Evolutionary conservation across 495 filamentous ascomycete species (phyloP), one percentile per base, ranked within the genome.

Genomic region (Aspergillus affinis): DNA sequence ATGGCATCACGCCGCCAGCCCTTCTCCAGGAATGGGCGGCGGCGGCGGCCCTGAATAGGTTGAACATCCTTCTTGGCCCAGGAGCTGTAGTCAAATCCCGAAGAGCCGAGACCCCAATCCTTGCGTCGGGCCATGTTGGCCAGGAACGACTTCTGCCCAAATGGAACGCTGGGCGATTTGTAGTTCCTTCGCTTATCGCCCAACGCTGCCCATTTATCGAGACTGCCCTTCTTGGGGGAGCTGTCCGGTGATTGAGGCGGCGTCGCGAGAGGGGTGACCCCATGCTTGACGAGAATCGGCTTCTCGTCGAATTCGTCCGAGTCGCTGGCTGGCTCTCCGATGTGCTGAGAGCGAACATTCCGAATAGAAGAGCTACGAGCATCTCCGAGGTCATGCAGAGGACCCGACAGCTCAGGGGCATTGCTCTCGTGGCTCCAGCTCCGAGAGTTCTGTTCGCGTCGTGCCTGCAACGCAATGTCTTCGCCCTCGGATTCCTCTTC

Each of bases 181-280:
- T 79, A 83, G 45, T 85, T 88, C 63, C 90, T 86, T 45, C 91
- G 80, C 65, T 88, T 87, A 59, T 93, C 90, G 54, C 92, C 92
- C 10, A 97, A 78, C 8, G 84, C 88, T 3, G 89, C 82, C 92
- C 92, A 97, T 71, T 93, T 96, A 77, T 97, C 92, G 49, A 90
- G 67, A 62, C 79, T 76, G 61, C 75, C 77, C 19, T 76, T 78
- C 71, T 82, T 81, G 10, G 81, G 76, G 4, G 81, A 75, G 17
- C 81, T 81, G 53, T 86, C 85, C 46, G 77, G 81, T 59, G 77
- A 64, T 5, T 79, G 68, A 62, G 75, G 69, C 15, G 80, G 71
- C 8, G 77, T 90, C 85, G 65, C 91, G 80, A 76, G 89, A 84
- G 77, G 88, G 78, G 72, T 90, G 82, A 59, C 76, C 30, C 86